Percentiles rank a stretch among this genome's conserved stretches.
Conservation (phyloP, 352 stramenopile genomes). For the Phytopythium oedochilum region DNA sequence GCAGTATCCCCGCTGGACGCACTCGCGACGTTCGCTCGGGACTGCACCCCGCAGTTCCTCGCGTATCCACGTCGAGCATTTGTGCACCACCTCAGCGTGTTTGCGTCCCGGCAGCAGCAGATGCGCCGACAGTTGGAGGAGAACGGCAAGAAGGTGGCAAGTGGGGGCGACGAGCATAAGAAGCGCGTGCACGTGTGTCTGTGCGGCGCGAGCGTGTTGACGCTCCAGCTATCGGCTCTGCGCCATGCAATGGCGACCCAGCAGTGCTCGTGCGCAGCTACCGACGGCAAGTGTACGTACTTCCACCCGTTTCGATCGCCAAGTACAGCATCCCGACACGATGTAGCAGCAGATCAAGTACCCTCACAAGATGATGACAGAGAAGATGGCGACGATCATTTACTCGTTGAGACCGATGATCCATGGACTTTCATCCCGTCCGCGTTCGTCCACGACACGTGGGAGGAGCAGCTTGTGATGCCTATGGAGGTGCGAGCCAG, state of each 20-base stretch:
- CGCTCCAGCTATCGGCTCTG: slow-evolving; percentile 10
- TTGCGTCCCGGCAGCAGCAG: slow-evolving; percentile 5
- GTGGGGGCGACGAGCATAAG: neutral
- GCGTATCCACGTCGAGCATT: slow-evolving; percentile 20
- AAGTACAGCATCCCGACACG: neutral
- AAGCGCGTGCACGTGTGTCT: slow-evolving; percentile 24
- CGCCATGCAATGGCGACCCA: slow-evolving; percentile 10
- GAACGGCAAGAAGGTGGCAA: slow-evolving; percentile 9
- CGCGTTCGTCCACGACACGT: slow-evolving; percentile 19
- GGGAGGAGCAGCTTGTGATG: slow-evolving; percentile 28
- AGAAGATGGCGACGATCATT: neutral
- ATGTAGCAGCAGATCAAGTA: neutral
- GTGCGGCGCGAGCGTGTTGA: slow-evolving; percentile 41
- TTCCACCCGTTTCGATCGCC: slow-evolving; percentile 33
- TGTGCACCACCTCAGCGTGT: slow-evolving; percentile 24
- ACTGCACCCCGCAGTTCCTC: slow-evolving; percentile 25
- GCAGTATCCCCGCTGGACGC: slow-evolving; percentile 22
- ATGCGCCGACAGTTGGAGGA: neutral
- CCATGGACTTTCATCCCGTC: slow-evolving; percentile 16
- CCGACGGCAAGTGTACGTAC: slow-evolving; percentile 7
- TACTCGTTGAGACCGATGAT: slow-evolving; percentile 10
- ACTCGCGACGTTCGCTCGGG: slow-evolving; percentile 21
- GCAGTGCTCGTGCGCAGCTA: slow-evolving; percentile 14
- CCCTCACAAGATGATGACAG: neutral
- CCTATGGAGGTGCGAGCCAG: slow-evolving; percentile 25